Percentiles rank a stretch among this genome's conserved stretches.
phyloP scores from a whole-genome alignment of 2,329 filamentous ascomycete genomes.

The Ceratocystis albifundus region DNA sequence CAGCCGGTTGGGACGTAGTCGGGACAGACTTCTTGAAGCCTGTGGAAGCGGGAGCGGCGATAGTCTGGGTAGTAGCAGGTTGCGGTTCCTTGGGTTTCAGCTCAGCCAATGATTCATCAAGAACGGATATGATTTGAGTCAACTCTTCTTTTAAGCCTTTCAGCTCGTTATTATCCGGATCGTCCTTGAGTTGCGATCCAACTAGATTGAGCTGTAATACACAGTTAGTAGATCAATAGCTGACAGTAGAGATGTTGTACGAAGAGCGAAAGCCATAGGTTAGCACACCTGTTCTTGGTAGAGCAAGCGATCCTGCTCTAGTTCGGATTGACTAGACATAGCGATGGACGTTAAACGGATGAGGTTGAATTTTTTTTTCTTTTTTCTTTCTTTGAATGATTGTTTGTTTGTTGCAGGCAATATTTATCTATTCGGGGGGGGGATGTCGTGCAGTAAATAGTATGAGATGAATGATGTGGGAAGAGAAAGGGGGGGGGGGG shows the following conservation, averaged over 20 bases:
- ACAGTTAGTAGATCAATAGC: slow-evolving; percentile 25
- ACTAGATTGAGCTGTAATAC: slow-evolving; percentile 60
- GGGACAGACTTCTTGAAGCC: slow-evolving; percentile 23
- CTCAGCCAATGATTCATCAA: slow-evolving; percentile 71
- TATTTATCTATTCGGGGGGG: not conserved
- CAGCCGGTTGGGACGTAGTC: not conserved
- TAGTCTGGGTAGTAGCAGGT: slow-evolving; percentile 36
- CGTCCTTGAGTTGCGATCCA: slow-evolving; percentile 61
- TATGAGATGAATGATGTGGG: not conserved
- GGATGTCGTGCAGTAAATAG: not conserved
- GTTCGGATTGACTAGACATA: slow-evolving; percentile 26
- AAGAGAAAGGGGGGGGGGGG: not conserved
- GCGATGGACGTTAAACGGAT: not conserved
- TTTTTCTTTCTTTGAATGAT: no score
- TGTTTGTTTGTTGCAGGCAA: not conserved
- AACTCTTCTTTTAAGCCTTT: slow-evolving; percentile 68
- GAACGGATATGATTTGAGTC: slow-evolving; percentile 65
- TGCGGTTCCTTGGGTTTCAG: slow-evolving; percentile 46
- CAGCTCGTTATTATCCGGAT: slow-evolving; percentile 69
- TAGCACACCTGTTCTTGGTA: slow-evolving; percentile 46
- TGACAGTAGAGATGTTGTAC: not conserved
- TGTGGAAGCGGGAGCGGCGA: slow-evolving; percentile 40
- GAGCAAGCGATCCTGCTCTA: slow-evolving; percentile 43
- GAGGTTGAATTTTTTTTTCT: no score
- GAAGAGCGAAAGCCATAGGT: not conserved